Percentiles rank a stretch among this genome's conserved stretches.
phyloP scores from a whole-genome alignment of 495 filamentous ascomycete species.

The Extremus antarcticus region DNA sequence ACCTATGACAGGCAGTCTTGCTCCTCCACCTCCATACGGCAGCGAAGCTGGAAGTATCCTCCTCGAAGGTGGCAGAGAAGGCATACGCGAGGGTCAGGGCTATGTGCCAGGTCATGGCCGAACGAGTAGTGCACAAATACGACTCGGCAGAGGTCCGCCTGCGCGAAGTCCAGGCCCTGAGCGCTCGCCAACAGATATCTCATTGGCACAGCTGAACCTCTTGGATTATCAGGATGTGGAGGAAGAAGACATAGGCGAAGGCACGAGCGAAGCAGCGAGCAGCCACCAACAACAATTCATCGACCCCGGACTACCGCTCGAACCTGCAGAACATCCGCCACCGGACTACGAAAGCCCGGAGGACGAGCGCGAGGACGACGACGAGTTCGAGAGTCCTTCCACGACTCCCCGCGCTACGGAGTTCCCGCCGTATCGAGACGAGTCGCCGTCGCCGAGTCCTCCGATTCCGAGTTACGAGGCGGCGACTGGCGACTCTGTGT shows the following conservation, averaged over 20 bases:
- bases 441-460: conserved; percentile 9
- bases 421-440: neutral
- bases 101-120: conserved; percentile 42
- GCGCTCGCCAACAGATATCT: conserved; percentile 92
- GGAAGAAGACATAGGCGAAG: conserved; percentile 49
- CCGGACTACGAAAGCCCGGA: conserved; percentile 34
- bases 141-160: conserved; percentile 42
- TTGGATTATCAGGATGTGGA: conserved; percentile 58
- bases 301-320: conserved; percentile 22
- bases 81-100: conserved; percentile 45
- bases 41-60: conserved; percentile 93
- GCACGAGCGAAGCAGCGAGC: conserved; percentile 36
- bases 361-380: conserved; percentile 8
- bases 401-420: conserved; percentile 8
- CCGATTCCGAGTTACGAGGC: conserved; percentile 33
- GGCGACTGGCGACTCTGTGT: conserved; percentile 14
- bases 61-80: conserved; percentile 72
- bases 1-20: conserved; percentile 88
- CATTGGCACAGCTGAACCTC: conserved; percentile 65
- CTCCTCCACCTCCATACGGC: conserved; percentile 91
- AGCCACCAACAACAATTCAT: conserved; percentile 4
- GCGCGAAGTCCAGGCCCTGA: conserved; percentile 82
- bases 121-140: conserved; percentile 44
- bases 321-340: conserved; percentile 27
- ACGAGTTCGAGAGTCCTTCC: conserved; percentile 1